A percentile compares a stretch with the other conserved stretches of the same genome.
Evolutionary conservation across 139 green algal species (phyloP).

Genomic region (Chlamydomonas sphaeroides): DNA sequence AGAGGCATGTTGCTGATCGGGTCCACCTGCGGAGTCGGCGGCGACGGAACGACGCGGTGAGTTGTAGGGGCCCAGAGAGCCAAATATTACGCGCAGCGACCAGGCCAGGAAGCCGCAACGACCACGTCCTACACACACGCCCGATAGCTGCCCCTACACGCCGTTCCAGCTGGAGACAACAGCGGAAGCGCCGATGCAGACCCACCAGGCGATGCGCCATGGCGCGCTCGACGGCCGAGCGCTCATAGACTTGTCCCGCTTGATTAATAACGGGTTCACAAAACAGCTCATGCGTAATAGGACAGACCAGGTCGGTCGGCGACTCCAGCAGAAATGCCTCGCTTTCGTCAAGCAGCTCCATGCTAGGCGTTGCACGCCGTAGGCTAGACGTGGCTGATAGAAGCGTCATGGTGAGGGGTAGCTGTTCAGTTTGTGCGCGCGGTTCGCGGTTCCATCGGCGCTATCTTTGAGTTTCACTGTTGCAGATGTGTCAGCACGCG

Average conservation of each 20-base stretch:
- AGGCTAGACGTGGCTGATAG: too few relatives aligned
- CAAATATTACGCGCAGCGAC: neutral
- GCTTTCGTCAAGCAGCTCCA: too few relatives aligned
- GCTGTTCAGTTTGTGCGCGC: too few relatives aligned
- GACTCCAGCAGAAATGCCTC: constrained; percentile 26
- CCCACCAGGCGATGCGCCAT: constrained; percentile 17
- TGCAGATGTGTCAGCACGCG: too few relatives aligned
- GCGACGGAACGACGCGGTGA: too few relatives aligned
- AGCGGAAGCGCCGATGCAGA: neutral
- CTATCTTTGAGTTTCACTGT: too few relatives aligned
- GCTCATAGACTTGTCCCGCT: constrained; percentile 67
- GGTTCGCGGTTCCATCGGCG: too few relatives aligned
- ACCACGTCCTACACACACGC: neutral
- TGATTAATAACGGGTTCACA: constrained; percentile 63
- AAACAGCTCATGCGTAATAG: constrained; percentile 62
- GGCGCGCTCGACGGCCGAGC: constrained; percentile 48
- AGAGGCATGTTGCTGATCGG: constrained; percentile 60
- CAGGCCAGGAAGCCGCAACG: neutral
- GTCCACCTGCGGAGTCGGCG: constrained; percentile 50
- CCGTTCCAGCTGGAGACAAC: too few relatives aligned
- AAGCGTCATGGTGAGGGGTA: too few relatives aligned
- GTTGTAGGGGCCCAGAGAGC: neutral
- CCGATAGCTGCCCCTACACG: too few relatives aligned
- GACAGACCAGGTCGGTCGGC: constrained; percentile 59
- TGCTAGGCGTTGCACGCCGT: too few relatives aligned